phyloP scores from a whole-genome alignment of 2,329 filamentous ascomycete genomes.

The Penicillium glabrum region DNA sequence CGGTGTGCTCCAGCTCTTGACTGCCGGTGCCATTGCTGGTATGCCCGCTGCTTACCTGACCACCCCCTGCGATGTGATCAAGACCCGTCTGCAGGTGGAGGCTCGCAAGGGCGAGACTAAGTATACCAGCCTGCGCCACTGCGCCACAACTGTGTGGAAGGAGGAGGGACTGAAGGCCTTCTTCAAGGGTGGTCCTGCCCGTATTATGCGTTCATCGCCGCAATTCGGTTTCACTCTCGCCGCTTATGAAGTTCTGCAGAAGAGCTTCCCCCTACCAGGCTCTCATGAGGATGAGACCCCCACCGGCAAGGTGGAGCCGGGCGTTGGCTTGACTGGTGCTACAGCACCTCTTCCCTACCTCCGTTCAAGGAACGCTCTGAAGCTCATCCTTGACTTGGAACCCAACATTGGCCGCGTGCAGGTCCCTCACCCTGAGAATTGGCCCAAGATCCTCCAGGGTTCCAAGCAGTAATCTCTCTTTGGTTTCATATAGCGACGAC shows the following conservation, averaged over 20 bases:
- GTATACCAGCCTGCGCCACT: slow-evolving; percentile 86
- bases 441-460: slow-evolving; percentile 37
- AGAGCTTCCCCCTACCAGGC: slow-evolving; percentile 74
- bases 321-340: slow-evolving; percentile 63
- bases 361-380: slow-evolving; percentile 83
- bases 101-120: slow-evolving; percentile 89
- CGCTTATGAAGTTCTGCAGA: slow-evolving; percentile 89
- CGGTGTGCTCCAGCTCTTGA: slow-evolving; percentile 84
- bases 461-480: slow-evolving; percentile 29
- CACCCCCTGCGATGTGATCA: slow-evolving; percentile 98
- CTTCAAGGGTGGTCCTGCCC: slow-evolving; percentile 96
- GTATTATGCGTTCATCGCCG: slow-evolving; percentile 90
- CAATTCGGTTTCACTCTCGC: slow-evolving; percentile 98
- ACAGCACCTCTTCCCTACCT: slow-evolving; percentile 65
- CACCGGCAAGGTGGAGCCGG: slow-evolving; percentile 63
- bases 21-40: slow-evolving; percentile 89
- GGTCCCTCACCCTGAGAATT: slow-evolving; percentile 48
- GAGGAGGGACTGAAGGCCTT: slow-evolving; percentile 96
- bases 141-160: slow-evolving; percentile 76
- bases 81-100: slow-evolving; percentile 96
- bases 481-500: slow-evolving; percentile 29
- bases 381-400: slow-evolving; percentile 92
- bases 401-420: slow-evolving; percentile 82
- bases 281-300: slow-evolving; percentile 53
- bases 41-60: slow-evolving; percentile 94